Evolutionary conservation across 2,329 filamentous ascomycete species (phyloP).

Genomic region (Arthrobotrys pseudoclavata): DNA sequence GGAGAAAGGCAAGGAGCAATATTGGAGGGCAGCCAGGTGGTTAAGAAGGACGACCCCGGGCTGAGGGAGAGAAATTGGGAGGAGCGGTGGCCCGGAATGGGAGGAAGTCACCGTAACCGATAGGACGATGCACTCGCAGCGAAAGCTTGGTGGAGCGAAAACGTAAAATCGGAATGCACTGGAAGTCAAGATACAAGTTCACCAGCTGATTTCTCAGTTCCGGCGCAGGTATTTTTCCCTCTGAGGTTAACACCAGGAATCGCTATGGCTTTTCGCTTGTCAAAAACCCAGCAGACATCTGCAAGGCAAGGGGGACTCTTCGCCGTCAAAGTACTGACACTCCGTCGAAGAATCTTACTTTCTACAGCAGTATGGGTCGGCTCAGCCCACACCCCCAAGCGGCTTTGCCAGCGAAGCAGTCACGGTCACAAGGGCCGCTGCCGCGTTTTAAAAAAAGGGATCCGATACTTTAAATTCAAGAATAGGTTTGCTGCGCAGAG

Average conservation of each 20-base stretch:
- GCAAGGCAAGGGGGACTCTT: constrained; percentile 58
- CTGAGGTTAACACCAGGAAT: constrained; percentile 18
- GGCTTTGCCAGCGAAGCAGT: constrained; percentile 60
- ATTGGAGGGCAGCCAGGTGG: constrained; percentile 45
- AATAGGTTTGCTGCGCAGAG: constrained; percentile 59
- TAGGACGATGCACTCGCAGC: constrained; percentile 45
- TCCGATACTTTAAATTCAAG: constrained; percentile 61
- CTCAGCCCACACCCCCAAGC: constrained; percentile 36
- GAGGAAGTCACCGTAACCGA: constrained; percentile 60
- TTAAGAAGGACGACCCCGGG: constrained; percentile 50
- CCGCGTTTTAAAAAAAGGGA: constrained; percentile 59
- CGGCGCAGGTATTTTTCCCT: constrained; percentile 1
- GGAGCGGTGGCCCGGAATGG: constrained; percentile 56
- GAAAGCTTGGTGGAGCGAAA: constrained; percentile 47
- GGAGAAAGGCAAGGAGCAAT: constrained; percentile 39
- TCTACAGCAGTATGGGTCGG: background rate
- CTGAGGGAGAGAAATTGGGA: constrained; percentile 57
- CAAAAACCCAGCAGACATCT: constrained; percentile 48
- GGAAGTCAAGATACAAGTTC: constrained; percentile 41
- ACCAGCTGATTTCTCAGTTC: constrained; percentile 15
- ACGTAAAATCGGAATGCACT: constrained; percentile 51
- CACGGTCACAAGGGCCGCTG: constrained; percentile 60
- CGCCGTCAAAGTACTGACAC: constrained; percentile 52
- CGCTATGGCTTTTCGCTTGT: constrained; percentile 54
- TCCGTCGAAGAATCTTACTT: constrained; percentile 24